Conservation (phyloP, 805 yeast species). For the Sugiyamaella americana region DNA sequence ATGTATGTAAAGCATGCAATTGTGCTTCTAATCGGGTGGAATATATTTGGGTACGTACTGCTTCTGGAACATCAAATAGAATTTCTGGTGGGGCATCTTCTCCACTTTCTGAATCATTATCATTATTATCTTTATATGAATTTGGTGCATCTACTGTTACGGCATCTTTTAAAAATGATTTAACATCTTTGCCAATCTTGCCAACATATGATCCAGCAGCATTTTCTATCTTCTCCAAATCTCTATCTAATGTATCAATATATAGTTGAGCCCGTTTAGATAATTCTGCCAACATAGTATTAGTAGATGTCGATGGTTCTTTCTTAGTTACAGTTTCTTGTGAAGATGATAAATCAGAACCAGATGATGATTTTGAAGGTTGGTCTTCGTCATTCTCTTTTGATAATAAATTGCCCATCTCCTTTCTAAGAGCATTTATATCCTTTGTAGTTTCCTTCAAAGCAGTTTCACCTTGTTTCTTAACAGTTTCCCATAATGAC, state of each 20-base stretch:
- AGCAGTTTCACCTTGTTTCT: conserved; percentile 26
- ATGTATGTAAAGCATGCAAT: conserved; percentile 47
- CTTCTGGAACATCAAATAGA: conserved; percentile 40
- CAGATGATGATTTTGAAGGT: background rate
- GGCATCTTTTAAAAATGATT: conserved; percentile 39
- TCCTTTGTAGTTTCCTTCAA: conserved; percentile 26
- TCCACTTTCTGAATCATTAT: conserved; percentile 19
- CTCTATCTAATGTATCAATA: conserved; percentile 66
- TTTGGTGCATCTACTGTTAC: conserved; percentile 28
- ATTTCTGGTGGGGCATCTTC: conserved; percentile 37
- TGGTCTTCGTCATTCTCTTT: background rate
- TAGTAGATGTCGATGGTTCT: background rate
- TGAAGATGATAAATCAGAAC: conserved; percentile 7
- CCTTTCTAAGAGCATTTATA: conserved; percentile 18
- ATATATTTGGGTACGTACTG: conserved; percentile 33
- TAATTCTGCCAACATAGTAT: conserved; percentile 28
- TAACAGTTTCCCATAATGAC: conserved; percentile 28
- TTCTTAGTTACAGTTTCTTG: conserved; percentile 11
- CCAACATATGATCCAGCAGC: conserved; percentile 55
- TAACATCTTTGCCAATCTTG: conserved; percentile 46
- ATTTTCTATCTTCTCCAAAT: conserved; percentile 67
- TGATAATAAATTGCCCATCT: conserved; percentile 3
- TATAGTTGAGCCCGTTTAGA: conserved; percentile 50
- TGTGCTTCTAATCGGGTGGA: conserved; percentile 61
- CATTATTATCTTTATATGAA: conserved; percentile 13